These are phyloP conservation scores for Malus sylvestris DNA, from an alignment of 306 rosid genomes.

Conservation along the genomic window DNA sequence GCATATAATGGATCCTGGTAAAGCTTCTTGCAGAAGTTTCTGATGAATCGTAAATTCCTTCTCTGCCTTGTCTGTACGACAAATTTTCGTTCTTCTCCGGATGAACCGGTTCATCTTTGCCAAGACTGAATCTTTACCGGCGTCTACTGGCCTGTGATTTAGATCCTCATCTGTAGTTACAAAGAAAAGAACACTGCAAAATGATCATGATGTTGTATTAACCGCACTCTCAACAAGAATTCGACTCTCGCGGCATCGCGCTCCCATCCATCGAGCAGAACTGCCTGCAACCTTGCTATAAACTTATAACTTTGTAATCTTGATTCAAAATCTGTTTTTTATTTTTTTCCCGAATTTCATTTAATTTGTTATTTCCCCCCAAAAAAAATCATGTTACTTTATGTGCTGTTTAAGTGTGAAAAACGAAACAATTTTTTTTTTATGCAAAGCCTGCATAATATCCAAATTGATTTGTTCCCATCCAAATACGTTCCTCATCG, in stretches of 20 bases:
- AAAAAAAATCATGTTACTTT: not conserved
- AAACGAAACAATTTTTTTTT: not conserved
- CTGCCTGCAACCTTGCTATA: not conserved
- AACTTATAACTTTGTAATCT: not conserved
- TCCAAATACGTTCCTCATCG: not conserved
- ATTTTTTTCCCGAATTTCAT: not conserved
- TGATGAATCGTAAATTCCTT: constrained; percentile 9
- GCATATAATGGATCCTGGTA: not conserved
- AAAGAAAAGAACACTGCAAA: not conserved
- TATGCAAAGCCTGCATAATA: not conserved
- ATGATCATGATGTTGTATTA: not conserved
- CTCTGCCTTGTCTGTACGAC: constrained; percentile 13
- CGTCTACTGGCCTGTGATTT: constrained; percentile 7
- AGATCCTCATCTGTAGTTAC: not conserved
- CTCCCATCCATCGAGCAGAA: not conserved
- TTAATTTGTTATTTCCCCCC: not conserved
- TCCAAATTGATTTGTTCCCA: not conserved
- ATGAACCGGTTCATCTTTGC: not conserved
- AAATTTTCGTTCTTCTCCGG: constrained; percentile 2
- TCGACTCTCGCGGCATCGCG: not conserved
- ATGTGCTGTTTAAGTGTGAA: not conserved
- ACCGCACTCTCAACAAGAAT: not conserved
- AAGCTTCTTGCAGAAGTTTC: constrained; percentile 20
- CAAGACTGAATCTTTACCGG: not conserved
- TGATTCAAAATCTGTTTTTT: not conserved